Evolutionary conservation across 2,329 filamentous ascomycete species (phyloP).

Genomic region (Trichoderma endophyticum): DNA sequence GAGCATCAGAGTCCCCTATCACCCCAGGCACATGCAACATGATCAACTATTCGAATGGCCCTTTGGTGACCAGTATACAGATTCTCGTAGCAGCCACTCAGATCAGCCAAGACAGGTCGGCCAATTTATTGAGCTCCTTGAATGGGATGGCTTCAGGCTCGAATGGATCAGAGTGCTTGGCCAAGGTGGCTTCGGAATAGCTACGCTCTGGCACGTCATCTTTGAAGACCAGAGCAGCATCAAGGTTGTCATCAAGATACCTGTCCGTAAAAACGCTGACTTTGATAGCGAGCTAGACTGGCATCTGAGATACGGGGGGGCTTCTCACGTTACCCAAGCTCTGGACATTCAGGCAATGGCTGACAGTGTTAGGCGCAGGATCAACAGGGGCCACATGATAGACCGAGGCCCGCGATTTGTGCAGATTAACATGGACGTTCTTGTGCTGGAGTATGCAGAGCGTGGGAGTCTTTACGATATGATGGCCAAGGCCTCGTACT

Average conservation of each 20-base stretch:
- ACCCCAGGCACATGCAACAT: not conserved
- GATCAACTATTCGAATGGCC: not conserved
- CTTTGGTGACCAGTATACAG: not conserved
- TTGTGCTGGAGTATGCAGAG: conserved; percentile 29
- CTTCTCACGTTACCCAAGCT: conserved; percentile 29
- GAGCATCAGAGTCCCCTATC: not conserved
- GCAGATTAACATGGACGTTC: conserved; percentile 12
- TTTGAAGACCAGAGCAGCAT: conserved; percentile 15
- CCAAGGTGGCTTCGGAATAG: conserved; percentile 20
- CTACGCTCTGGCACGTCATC: conserved; percentile 19
- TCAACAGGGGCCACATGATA: not conserved
- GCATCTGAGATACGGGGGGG: conserved; percentile 29
- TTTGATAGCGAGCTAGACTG: conserved; percentile 22
- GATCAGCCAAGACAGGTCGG: not conserved
- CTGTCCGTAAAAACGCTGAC: not conserved
- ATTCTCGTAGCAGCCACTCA: not conserved
- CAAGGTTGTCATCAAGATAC: conserved; percentile 30
- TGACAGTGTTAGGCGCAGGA: conserved; percentile 11
- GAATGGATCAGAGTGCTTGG: conserved; percentile 20
- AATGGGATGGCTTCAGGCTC: conserved; percentile 21
- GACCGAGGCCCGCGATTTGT: not conserved
- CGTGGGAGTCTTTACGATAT: conserved; percentile 25
- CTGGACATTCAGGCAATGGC: conserved; percentile 24
- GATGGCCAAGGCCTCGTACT: conserved; percentile 19
- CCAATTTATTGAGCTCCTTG: not conserved